phyloP scores from a whole-genome alignment of 2,329 filamentous ascomycete species.

The Alternaria sp. region DNA sequence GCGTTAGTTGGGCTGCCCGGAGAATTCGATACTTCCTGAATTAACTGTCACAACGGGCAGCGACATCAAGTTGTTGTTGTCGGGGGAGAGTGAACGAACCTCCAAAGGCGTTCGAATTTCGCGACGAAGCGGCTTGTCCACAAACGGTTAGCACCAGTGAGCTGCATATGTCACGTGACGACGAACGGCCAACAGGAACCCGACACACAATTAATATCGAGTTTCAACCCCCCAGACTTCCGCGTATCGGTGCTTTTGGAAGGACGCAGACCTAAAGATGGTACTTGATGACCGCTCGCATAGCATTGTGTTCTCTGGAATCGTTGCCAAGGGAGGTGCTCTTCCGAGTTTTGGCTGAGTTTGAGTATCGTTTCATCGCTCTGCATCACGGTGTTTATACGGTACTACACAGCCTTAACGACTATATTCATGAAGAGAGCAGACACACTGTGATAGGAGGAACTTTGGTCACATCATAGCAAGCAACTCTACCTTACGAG shows the following conservation, averaged over 20 bases:
- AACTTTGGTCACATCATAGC: not conserved
- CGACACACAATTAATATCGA: not conserved
- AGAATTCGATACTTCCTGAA: no score
- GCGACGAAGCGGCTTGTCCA: not conserved
- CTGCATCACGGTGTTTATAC: constrained; percentile 6
- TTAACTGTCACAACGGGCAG: not conserved
- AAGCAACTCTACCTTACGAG: not conserved
- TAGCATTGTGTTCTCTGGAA: constrained; percentile 10
- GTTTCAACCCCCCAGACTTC: not conserved
- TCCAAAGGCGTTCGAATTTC: not conserved
- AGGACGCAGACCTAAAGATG: not conserved
- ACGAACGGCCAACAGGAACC: not conserved
- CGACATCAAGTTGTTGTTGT: not conserved
- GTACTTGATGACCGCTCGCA: constrained; percentile 1
- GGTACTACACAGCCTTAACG: not conserved
- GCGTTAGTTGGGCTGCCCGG: no score
- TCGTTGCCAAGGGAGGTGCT: constrained; percentile 9
- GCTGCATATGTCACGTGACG: not conserved
- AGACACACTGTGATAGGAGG: not conserved
- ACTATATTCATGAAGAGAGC: not conserved
- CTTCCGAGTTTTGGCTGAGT: constrained; percentile 36
- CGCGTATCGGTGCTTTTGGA: constrained; percentile 1
- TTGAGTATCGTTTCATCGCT: constrained; percentile 41
- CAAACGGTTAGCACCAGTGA: constrained; percentile 11
- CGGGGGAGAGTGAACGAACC: not conserved